Percentiles rank a stretch among this genome's conserved stretches.
Evolutionary conservation across 306 rosid genomes (phyloP).

Genomic region (Morella rubra): DNA sequence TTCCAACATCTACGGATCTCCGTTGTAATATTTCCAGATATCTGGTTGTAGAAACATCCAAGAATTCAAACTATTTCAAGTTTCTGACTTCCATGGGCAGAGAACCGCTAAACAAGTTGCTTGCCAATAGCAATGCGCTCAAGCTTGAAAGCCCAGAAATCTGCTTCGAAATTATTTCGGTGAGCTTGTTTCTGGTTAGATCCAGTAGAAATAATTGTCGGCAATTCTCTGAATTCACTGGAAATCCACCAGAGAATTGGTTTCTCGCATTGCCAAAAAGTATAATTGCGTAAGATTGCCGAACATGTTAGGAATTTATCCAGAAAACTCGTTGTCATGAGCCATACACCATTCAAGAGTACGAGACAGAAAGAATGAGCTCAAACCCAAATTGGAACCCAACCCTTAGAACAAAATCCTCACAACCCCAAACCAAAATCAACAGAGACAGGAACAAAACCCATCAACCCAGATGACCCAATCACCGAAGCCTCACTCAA

Average conservation of each 20-base stretch:
- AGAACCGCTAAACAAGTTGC: constrained; percentile 35
- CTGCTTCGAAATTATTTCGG: constrained; percentile 35
- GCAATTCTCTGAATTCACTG: constrained; percentile 30
- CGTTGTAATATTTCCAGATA: constrained; percentile 34
- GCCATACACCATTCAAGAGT: neutral
- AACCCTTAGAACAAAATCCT: neutral
- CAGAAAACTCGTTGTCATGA: constrained; percentile 25
- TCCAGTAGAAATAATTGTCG: neutral
- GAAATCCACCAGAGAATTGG: constrained; percentile 34
- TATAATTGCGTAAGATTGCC: constrained; percentile 35
- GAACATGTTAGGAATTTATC: constrained; percentile 46
- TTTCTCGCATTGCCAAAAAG: constrained; percentile 16
- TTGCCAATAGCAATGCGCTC: constrained; percentile 2
- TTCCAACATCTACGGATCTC: neutral
- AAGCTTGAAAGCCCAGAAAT: constrained; percentile 35
- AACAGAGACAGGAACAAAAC: neutral
- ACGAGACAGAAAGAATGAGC: neutral
- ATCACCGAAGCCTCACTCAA: neutral
- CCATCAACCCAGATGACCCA: neutral
- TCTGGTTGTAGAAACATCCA: constrained; percentile 29
- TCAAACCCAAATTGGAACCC: constrained; percentile 28
- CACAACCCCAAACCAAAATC: neutral
- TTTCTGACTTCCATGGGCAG: constrained; percentile 20
- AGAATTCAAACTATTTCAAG: constrained; percentile 29
- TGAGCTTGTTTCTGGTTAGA: constrained; percentile 27